Percentiles rank a stretch among this genome's conserved stretches.
Evolutionary conservation across 2,329 filamentous ascomycete genomes (phyloP).

Genomic region (Aspergillus ochraceus): DNA sequence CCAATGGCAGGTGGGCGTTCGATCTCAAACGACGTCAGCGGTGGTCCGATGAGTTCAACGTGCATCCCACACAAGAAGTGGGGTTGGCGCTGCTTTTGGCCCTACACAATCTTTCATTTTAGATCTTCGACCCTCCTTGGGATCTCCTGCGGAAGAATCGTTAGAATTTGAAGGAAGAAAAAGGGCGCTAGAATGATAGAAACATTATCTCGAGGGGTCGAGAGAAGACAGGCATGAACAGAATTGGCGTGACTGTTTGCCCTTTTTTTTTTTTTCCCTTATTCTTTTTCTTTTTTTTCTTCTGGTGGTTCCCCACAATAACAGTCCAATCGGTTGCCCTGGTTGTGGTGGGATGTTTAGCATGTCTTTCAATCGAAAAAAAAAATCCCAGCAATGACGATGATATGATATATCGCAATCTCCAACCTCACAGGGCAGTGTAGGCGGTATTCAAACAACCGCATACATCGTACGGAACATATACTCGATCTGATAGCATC

Average conservation of each 20-base stretch:
- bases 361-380: background rate
- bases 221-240: background rate
- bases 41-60: slow-evolving; percentile 24
- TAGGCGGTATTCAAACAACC: background rate
- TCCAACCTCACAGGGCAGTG: background rate
- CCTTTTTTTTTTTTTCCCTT: background rate
- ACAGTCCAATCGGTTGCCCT: slow-evolving; percentile 8
- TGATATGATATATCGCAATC: background rate
- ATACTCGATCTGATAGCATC: too few relatives aligned
- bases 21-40: slow-evolving; percentile 17
- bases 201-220: too few relatives aligned
- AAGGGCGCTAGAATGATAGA: background rate
- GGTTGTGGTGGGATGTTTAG: slow-evolving; percentile 13
- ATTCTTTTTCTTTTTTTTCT: background rate
- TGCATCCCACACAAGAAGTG: slow-evolving; percentile 16
- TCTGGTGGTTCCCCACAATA: slow-evolving; percentile 12
- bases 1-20: too few relatives aligned
- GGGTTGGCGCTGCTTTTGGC: slow-evolving; percentile 5
- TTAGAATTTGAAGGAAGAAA: background rate
- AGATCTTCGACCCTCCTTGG: too few relatives aligned
- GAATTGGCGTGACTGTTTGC: slow-evolving; percentile 1
- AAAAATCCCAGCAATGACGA: background rate
- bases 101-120: background rate
- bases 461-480: too few relatives aligned
- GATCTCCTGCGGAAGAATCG: too few relatives aligned